Percentiles rank a stretch among this genome's conserved stretches.
Evolutionary conservation across 345 rosid genomes (phyloP).

Genomic region (Corchorus capsularis): DNA sequence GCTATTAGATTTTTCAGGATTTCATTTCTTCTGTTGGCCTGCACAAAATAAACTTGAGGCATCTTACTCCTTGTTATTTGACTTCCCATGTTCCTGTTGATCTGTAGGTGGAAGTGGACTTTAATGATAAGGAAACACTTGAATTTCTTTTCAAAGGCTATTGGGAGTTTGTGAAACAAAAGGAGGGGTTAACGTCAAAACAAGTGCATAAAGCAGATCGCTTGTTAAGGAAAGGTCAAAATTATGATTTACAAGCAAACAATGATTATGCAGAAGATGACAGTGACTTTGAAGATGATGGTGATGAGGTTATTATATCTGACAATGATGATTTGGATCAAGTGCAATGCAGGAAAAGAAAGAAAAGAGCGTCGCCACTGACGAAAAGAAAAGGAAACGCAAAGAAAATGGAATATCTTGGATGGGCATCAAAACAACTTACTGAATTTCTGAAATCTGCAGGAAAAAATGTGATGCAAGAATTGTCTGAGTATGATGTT

Average conservation of each 20-base stretch:
- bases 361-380: background rate
- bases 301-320: slow-evolving; percentile 7
- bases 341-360: slow-evolving; percentile 21
- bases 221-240: slow-evolving; percentile 27
- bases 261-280: slow-evolving; percentile 22
- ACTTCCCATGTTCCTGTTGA: background rate
- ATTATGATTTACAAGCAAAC: slow-evolving; percentile 14
- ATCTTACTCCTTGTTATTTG: background rate
- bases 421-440: slow-evolving; percentile 58
- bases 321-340: slow-evolving; percentile 24
- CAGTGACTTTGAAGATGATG: slow-evolving; percentile 27
- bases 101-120: slow-evolving; percentile 44
- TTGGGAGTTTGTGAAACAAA: slow-evolving; percentile 46
- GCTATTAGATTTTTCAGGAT: background rate
- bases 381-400: slow-evolving; percentile 15
- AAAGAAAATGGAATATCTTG: slow-evolving; percentile 36
- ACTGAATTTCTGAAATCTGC: slow-evolving; percentile 43
- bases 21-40: slow-evolving; percentile 1
- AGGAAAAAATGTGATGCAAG: slow-evolving; percentile 38
- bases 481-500: slow-evolving; percentile 42
- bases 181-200: slow-evolving; percentile 35
- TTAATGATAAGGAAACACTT: slow-evolving; percentile 34
- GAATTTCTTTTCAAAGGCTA: slow-evolving; percentile 48
- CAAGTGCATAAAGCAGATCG: slow-evolving; percentile 33
- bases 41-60: background rate